phyloP scores from a whole-genome alignment of 23 red algal genomes.

The Agarophyton chilense region DNA sequence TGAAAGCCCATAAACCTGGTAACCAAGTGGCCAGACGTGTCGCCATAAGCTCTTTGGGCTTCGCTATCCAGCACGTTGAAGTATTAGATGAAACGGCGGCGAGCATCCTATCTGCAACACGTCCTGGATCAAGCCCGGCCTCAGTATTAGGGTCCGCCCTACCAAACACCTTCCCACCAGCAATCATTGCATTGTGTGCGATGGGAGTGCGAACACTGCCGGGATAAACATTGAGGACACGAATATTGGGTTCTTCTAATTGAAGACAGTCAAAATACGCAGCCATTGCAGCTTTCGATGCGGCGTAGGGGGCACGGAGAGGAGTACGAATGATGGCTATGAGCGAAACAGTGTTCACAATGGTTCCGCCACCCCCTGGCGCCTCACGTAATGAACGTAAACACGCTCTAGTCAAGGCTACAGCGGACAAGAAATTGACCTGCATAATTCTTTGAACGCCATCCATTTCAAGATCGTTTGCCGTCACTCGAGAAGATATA shows the following conservation, averaged over 20 bases:
- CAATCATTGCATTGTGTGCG: constrained; percentile 29
- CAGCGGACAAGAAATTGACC: constrained; percentile 49
- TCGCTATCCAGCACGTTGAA: constrained; percentile 25
- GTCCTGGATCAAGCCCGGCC: constrained; percentile 48
- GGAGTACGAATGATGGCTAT: constrained; percentile 38
- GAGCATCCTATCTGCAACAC: constrained; percentile 71
- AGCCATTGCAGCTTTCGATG: constrained; percentile 58
- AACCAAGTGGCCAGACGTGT: constrained; percentile 25
- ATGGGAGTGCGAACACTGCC: constrained; percentile 62
- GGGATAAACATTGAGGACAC: constrained; percentile 62
- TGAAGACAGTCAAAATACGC: constrained; percentile 32
- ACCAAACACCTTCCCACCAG: constrained; percentile 53
- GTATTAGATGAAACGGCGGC: constrained; percentile 33
- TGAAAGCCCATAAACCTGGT: constrained; percentile 28
- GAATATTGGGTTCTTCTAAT: constrained; percentile 44
- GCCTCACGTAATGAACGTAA: constrained; percentile 36
- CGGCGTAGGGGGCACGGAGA: constrained; percentile 54
- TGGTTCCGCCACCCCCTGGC: constrained; percentile 25
- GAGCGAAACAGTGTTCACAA: constrained; percentile 69
- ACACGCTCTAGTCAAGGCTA: constrained; percentile 59
- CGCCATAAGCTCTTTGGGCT: constrained; percentile 56
- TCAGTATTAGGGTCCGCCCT: constrained; percentile 48
- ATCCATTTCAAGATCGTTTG: constrained; percentile 16
- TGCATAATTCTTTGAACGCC: constrained; percentile 29
- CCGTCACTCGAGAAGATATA: constrained; percentile 18